These are phyloP conservation scores for Bathelium albidoporum DNA, from an alignment of 495 filamentous ascomycete species.

Conservation along the genomic window DNA sequence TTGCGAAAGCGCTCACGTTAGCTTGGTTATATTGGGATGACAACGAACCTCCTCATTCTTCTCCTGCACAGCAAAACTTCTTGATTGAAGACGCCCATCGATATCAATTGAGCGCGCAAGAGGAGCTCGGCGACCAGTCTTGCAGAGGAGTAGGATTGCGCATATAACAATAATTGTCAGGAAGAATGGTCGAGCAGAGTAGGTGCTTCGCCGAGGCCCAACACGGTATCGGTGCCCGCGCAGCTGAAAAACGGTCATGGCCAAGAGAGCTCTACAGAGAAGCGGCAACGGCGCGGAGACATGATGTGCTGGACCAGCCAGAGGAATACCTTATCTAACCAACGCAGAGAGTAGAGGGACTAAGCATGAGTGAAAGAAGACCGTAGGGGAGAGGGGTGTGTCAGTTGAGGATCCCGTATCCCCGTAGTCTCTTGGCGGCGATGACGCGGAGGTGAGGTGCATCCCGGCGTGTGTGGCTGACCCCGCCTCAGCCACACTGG, in stretches of 20 bases:
- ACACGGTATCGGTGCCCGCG: slow-evolving; percentile 5
- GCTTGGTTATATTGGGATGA: background rate
- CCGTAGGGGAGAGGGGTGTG: no score
- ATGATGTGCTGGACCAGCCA: background rate
- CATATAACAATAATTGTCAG: slow-evolving; percentile 24
- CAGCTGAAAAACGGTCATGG: background rate
- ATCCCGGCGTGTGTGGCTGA: background rate
- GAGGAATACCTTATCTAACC: background rate
- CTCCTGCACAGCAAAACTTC: background rate
- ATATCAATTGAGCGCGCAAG: background rate
- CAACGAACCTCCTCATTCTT: slow-evolving; percentile 18
- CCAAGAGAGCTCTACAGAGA: background rate
- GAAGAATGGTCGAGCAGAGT: slow-evolving; percentile 29
- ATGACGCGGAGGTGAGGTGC: background rate
- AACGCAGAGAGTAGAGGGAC: background rate
- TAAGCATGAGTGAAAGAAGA: background rate
- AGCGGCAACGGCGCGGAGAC: background rate
- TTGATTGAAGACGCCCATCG: slow-evolving; percentile 1
- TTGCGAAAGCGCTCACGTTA: background rate
- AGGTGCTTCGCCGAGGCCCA: background rate
- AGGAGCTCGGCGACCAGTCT: background rate
- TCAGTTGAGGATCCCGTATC: no score
- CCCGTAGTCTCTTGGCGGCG: no score
- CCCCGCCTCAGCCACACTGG: background rate
- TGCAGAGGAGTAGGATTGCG: slow-evolving; percentile 7